Evolutionary conservation across 345 rosid species (phyloP).

Genomic region (Hirschfeldia incana): DNA sequence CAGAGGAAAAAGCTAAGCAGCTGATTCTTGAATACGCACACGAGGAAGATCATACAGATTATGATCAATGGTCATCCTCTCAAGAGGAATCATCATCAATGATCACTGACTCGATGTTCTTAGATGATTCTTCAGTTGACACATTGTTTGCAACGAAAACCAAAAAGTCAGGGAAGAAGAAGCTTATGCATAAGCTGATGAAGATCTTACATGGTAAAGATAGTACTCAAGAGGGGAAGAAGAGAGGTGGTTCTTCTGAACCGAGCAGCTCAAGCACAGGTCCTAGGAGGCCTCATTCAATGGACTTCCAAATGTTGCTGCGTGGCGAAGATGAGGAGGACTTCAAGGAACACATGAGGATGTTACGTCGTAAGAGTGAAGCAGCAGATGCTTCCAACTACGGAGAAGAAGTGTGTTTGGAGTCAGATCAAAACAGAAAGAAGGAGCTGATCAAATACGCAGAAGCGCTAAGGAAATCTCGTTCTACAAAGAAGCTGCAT

Average conservation of each 20-base stretch:
- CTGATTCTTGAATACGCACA: slow-evolving; percentile 77
- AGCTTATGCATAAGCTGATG: slow-evolving; percentile 61
- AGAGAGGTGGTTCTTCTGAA: slow-evolving; percentile 43
- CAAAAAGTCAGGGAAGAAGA: slow-evolving; percentile 46
- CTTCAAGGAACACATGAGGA: slow-evolving; percentile 30
- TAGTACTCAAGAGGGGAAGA: no score
- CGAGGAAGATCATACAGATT: slow-evolving; percentile 55
- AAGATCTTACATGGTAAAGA: slow-evolving; percentile 70
- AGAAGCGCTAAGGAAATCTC: slow-evolving; percentile 51
- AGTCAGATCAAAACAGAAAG: not conserved
- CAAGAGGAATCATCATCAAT: slow-evolving; percentile 50
- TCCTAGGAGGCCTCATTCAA: slow-evolving; percentile 46
- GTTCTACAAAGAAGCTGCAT: slow-evolving; percentile 30
- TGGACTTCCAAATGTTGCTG: slow-evolving; percentile 53
- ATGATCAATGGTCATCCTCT: slow-evolving; percentile 64
- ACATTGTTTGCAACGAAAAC: slow-evolving; percentile 39
- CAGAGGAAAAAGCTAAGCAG: slow-evolving; percentile 80
- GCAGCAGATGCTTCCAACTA: slow-evolving; percentile 1
- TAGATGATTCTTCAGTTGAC: slow-evolving; percentile 57
- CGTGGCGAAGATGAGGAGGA: slow-evolving; percentile 46
- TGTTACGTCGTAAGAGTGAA: slow-evolving; percentile 27
- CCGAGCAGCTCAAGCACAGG: slow-evolving; percentile 40
- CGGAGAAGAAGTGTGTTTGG: not conserved
- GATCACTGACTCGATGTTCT: slow-evolving; percentile 52
- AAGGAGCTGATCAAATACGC: slow-evolving; percentile 65